Percentiles rank a stretch among this genome's conserved stretches.
Evolutionary conservation across 73 alveolate genomes (phyloP).

Genomic region (Symbiodinium natans): DNA sequence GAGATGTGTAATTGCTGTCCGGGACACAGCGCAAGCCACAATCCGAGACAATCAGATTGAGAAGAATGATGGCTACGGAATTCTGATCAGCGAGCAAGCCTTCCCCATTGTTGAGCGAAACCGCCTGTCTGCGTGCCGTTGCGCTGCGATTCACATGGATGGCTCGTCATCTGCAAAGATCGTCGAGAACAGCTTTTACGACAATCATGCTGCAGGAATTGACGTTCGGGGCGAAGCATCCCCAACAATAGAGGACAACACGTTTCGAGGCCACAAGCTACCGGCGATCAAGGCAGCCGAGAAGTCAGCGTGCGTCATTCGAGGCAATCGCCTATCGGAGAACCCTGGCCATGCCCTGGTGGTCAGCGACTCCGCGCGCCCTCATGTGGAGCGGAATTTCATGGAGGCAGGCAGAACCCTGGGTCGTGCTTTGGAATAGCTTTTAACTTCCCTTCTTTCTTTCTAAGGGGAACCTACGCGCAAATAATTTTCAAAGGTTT

Average conservation of each 20-base stretch:
- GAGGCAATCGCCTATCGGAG: not conserved
- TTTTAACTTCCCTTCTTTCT: not conserved
- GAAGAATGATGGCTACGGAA: conserved; percentile 49
- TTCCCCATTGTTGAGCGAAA: conserved; percentile 24
- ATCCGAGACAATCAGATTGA: not conserved
- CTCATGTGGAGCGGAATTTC: not conserved
- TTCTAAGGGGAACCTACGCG: not conserved
- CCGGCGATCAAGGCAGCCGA: conserved; percentile 20
- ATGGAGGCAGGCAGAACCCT: not conserved
- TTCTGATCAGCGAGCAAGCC: conserved; percentile 8
- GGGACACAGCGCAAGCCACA: conserved; percentile 20
- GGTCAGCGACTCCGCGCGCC: not conserved
- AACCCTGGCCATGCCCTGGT: conserved; percentile 3
- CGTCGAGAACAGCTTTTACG: not conserved
- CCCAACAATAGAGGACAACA: conserved; percentile 49
- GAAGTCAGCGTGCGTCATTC: not conserved
- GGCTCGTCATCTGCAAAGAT: conserved; percentile 20
- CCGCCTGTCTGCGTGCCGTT: not conserved
- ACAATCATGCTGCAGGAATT: conserved; percentile 23
- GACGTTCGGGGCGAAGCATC: conserved; percentile 38
- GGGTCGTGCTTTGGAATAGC: not conserved
- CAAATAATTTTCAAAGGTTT: not conserved
- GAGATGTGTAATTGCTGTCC: conserved; percentile 45
- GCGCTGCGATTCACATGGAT: conserved; percentile 23
- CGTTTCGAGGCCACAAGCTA: not conserved